Conservation (phyloP, 331 rosid genomes). For the Malus hybrid region DNA sequence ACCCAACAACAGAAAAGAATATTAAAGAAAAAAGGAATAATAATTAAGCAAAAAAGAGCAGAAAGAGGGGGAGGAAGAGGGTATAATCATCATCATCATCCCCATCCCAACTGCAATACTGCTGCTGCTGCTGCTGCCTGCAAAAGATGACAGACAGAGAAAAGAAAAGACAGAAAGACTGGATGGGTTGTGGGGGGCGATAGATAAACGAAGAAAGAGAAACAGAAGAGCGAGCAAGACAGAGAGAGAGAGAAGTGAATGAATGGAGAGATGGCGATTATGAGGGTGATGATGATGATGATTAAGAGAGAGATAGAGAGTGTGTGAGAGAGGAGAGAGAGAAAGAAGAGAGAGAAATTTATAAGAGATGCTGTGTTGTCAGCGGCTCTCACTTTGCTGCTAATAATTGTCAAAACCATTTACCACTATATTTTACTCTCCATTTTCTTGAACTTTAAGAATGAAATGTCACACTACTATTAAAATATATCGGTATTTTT, state of each 20-base stretch:
- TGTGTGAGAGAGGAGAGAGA: not conserved
- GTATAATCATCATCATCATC: conserved; percentile 14
- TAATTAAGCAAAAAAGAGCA: not conserved
- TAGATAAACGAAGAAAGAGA: conserved; percentile 25
- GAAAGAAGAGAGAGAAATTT: not conserved
- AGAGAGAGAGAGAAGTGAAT: conserved; percentile 10
- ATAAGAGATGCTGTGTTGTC: conserved; percentile 31
- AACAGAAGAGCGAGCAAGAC: not conserved
- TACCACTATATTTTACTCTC: not conserved
- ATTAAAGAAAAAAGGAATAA: not conserved
- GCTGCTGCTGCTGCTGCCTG: conserved; percentile 9
- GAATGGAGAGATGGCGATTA: conserved; percentile 36
- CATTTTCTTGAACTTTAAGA: too few species aligned
- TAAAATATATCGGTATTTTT: too few species aligned
- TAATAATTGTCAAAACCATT: conserved; percentile 26
- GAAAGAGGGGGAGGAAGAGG: not conserved
- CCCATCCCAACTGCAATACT: conserved; percentile 16
- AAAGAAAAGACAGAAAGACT: conserved; percentile 7
- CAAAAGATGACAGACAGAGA: conserved; percentile 2
- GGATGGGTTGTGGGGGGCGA: conserved; percentile 23
- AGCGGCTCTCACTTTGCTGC: conserved; percentile 44
- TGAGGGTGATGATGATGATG: conserved; percentile 17
- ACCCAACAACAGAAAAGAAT: not conserved
- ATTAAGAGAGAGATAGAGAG: conserved; percentile 24
- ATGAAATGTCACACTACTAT: too few species aligned